Conservation (phyloP, 805 yeast species). For the Lachancea kluyveri region DNA sequence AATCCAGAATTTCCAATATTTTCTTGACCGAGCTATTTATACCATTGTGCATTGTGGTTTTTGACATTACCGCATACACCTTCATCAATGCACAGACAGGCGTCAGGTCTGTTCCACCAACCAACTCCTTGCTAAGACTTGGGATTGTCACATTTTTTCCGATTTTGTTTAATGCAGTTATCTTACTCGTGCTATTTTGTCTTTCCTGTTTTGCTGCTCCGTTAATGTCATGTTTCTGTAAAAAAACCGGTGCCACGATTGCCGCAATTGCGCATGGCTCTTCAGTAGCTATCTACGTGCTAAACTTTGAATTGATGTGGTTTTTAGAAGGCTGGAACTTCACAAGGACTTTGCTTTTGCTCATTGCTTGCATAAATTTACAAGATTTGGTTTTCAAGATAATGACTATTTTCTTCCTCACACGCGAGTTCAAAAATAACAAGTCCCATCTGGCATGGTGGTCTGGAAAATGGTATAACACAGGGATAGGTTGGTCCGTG, state of each 20-base stretch:
- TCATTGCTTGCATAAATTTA: constrained; percentile 47
- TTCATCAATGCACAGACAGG: constrained; percentile 88
- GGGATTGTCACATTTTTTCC: constrained; percentile 48
- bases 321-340: constrained; percentile 63
- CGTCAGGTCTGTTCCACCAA: constrained; percentile 43
- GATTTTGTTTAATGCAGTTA: constrained; percentile 32
- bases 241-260: constrained; percentile 42
- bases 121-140: constrained; percentile 59
- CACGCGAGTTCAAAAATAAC: constrained; percentile 58
- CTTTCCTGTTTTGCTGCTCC: constrained; percentile 49
- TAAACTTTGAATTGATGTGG: constrained; percentile 59
- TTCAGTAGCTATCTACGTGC: constrained; percentile 46
- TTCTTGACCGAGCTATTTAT: constrained; percentile 75
- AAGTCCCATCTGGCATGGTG: constrained; percentile 68
- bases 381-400: constrained; percentile 54
- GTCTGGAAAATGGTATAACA: constrained; percentile 66
- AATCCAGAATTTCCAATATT: constrained; percentile 73
- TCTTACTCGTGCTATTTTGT: constrained; percentile 33
- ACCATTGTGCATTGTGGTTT: constrained; percentile 63
- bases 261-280: constrained; percentile 52
- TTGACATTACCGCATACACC: constrained; percentile 64
- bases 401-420: constrained; percentile 43
- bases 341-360: constrained; percentile 52
- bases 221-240: constrained; percentile 35
- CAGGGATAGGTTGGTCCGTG: constrained; percentile 56